phyloP scores from a whole-genome alignment of 2,329 filamentous ascomycete genomes.

The Fusarium armeniacum region DNA sequence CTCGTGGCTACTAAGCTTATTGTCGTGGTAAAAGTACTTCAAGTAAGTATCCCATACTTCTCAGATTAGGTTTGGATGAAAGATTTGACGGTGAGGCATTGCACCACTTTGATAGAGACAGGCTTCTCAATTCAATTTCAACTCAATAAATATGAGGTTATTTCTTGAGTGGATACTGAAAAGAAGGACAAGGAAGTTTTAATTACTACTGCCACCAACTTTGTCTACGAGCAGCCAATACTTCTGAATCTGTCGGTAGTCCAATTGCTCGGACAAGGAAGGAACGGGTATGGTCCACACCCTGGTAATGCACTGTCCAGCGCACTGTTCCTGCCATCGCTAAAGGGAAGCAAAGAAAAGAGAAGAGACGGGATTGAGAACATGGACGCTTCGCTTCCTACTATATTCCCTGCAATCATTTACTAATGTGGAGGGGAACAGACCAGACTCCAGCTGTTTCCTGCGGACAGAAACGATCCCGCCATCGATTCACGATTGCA shows the following conservation, averaged over 20 bases:
- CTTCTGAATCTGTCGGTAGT: slow-evolving; percentile 25
- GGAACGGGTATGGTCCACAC: slow-evolving; percentile 33
- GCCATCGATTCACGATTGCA: slow-evolving; percentile 27
- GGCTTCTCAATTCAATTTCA: not conserved
- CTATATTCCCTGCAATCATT: slow-evolving; percentile 14
- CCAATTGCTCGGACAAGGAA: slow-evolving; percentile 26
- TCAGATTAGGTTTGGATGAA: not conserved
- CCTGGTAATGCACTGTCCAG: slow-evolving; percentile 34
- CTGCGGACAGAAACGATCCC: slow-evolving; percentile 31
- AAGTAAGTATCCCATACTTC: not conserved
- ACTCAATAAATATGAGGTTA: slow-evolving; percentile 1
- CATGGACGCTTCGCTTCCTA: slow-evolving; percentile 26
- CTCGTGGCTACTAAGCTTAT: slow-evolving; percentile 38
- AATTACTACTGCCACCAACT: slow-evolving; percentile 19
- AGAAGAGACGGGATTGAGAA: slow-evolving; percentile 12
- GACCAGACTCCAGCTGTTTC: slow-evolving; percentile 33
- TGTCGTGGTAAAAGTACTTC: slow-evolving; percentile 3
- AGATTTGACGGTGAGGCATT: not conserved
- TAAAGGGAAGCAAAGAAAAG: slow-evolving; percentile 4
- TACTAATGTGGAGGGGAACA: slow-evolving; percentile 39
- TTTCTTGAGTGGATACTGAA: slow-evolving; percentile 13
- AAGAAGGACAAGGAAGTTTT: slow-evolving; percentile 9
- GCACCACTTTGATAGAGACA: not conserved
- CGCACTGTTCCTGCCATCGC: slow-evolving; percentile 30
- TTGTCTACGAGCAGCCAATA: slow-evolving; percentile 12